Evolutionary conservation across 345 rosid species (phyloP), one percentile per base, ranked within the genome.

Genomic region (Diplotaxis tenuifolia): DNA sequence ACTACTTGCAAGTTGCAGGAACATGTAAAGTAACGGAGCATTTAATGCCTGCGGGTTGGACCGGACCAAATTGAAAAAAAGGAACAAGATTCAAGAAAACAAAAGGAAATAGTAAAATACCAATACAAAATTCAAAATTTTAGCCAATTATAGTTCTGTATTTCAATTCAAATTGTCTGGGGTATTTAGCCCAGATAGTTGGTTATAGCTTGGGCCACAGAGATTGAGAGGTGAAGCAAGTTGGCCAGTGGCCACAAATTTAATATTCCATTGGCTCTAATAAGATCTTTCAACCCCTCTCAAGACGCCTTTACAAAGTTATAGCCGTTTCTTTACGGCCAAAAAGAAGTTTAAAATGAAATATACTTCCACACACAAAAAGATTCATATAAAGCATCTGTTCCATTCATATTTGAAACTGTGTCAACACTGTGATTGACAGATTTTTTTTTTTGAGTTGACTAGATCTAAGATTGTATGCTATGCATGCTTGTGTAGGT

Each of bases 1-100:
- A 63, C 70, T 61, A 76, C 66, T 76, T 45, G 71, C 70, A 55
- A 76, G 66, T 76, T 56, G 75, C 68, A 54, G 54, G 23, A 75
- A 54, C 70, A 69, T 76, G 66, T 70, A 63, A 76, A 76, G 61
- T 59, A 75, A 63, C 25, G 18, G 65, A 62, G 60, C 71, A 76
- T 69, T 70, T 63, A 70, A 45, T 76, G 71, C 71, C 70, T 75
- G 78, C 62, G 40, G 32, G 49, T 67, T 62, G 71, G 75, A 63
- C 79, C 75, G 58, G 58, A 68, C 74, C 65, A 68, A 25, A 38
- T 50, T n/a, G 16, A 9, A n/a, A 32, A 27, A 49, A 16, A 25
- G 62, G 27, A 50, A 49, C 78, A 60, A 60, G 14, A 67, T 36
- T 75, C 68, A 52, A 67, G 29, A 67, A n/a, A 56, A 0, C 4